Percentiles rank a stretch among this genome's conserved stretches.
These are phyloP conservation scores for Phlegmacium glaucopus DNA, from an alignment of 768 basidiomycete genomes.

Conservation along the genomic window DNA sequence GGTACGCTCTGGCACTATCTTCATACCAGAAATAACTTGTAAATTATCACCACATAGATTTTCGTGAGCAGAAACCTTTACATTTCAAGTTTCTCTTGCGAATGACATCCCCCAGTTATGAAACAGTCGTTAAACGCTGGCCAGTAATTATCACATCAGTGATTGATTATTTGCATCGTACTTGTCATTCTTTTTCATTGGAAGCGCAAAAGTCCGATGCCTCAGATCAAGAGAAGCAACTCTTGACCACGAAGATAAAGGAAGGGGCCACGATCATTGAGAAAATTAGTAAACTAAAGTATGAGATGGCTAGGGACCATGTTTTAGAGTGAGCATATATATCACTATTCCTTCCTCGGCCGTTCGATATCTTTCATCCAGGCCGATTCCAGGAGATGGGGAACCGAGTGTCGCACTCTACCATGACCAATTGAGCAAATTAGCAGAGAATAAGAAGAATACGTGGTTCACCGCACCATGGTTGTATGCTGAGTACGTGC, in stretches of 20 bases:
- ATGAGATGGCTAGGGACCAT: conserved; percentile 82
- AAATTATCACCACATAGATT: conserved; percentile 39
- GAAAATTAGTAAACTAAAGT: conserved; percentile 74
- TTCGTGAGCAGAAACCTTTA: conserved; percentile 37
- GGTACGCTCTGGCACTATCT: conserved; percentile 38
- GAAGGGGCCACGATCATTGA: conserved; percentile 81
- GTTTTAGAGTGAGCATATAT: conserved; percentile 51
- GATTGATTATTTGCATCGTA: conserved; percentile 71
- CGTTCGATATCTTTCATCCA: conserved; percentile 21
- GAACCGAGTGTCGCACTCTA: conserved; percentile 69
- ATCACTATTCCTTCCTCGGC: neutral
- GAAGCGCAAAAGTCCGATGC: conserved; percentile 25
- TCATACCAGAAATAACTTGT: neutral
- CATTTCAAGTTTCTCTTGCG: neutral
- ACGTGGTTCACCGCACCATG: conserved; percentile 94
- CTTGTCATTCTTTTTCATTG: conserved; percentile 60
- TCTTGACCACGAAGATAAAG: conserved; percentile 42
- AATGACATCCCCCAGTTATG: conserved; percentile 47
- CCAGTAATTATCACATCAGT: conserved; percentile 80
- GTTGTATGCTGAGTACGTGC: conserved; percentile 89
- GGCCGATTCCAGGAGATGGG: conserved; percentile 72
- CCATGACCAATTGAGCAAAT: conserved; percentile 63
- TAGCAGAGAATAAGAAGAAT: conserved; percentile 44
- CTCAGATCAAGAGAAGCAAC: conserved; percentile 17
- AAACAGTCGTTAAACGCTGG: conserved; percentile 78